Evolutionary conservation across 164 flowering plant genomes (phyloP).

Genomic region (Annona squamosa): DNA sequence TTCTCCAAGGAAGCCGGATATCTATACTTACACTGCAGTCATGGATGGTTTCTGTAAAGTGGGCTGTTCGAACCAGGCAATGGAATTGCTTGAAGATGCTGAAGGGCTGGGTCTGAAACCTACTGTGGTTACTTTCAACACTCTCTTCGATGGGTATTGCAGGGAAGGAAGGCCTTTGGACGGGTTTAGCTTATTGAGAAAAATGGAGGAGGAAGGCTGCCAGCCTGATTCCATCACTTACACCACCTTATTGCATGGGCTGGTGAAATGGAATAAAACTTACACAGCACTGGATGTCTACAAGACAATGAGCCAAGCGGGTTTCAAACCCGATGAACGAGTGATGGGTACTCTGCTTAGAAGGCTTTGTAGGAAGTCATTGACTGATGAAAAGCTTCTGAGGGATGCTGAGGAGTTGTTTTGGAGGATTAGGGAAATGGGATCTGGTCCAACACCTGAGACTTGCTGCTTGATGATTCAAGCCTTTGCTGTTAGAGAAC

Average conservation of each 20-base stretch:
- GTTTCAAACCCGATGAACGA: slow-evolving; percentile 46
- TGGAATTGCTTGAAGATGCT: slow-evolving; percentile 69
- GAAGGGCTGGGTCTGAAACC: slow-evolving; percentile 47
- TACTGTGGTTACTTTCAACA: slow-evolving; percentile 54
- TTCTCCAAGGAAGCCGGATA: slow-evolving; percentile 39
- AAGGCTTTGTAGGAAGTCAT: slow-evolving; percentile 54
- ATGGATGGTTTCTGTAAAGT: slow-evolving; percentile 96
- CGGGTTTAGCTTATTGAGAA: slow-evolving; percentile 47
- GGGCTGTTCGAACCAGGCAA: slow-evolving; percentile 67
- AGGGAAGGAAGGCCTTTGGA: slow-evolving; percentile 66
- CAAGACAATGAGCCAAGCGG: slow-evolving; percentile 46
- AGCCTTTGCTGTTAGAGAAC: slow-evolving; percentile 39
- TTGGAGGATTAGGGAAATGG: slow-evolving; percentile 33
- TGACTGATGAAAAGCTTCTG: slow-evolving; percentile 32
- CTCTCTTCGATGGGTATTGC: slow-evolving; percentile 70
- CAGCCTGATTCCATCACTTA: slow-evolving; percentile 66
- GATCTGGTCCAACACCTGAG: slow-evolving; percentile 20
- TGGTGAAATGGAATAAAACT: slow-evolving; percentile 60
- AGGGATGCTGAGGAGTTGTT: slow-evolving; percentile 44
- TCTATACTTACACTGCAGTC: slow-evolving; percentile 62
- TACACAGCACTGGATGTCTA: slow-evolving; percentile 36
- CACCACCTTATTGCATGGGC: slow-evolving; percentile 62
- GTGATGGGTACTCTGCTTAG: slow-evolving; percentile 49
- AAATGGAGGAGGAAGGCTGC: slow-evolving; percentile 50
- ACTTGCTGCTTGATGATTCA: slow-evolving; percentile 42